A percentile compares a stretch with the other conserved stretches of the same genome.
phyloP scores from a whole-genome alignment of 768 basidiomycete species.

The Hypsizygus marmoreus region DNA sequence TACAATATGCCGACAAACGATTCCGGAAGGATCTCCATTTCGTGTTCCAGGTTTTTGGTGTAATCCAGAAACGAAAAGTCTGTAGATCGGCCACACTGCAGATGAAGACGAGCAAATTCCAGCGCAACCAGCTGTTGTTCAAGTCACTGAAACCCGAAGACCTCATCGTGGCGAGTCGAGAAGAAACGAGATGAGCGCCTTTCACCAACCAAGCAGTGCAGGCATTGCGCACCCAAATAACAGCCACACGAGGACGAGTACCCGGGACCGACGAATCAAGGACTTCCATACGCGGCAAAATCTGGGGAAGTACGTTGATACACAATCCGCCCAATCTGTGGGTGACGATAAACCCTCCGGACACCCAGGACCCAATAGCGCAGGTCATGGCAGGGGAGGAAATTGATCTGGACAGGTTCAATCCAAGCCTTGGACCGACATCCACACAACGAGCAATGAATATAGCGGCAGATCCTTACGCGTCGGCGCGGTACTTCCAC shows the following conservation, averaged over 20 bases:
- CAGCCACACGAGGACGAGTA: constrained; percentile 22
- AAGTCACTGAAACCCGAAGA: constrained; percentile 26
- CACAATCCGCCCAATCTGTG: constrained; percentile 37
- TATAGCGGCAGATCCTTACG: constrained; percentile 41
- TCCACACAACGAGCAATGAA: constrained; percentile 17
- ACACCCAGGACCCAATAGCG: constrained; percentile 44
- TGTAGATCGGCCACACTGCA: constrained; percentile 36
- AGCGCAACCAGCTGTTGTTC: constrained; percentile 19
- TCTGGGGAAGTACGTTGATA: constrained; percentile 35
- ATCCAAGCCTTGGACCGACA: constrained; percentile 23
- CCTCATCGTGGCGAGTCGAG: constrained; percentile 31
- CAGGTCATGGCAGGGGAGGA: constrained; percentile 44
- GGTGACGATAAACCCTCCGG: constrained; percentile 44
- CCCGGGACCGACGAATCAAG: constrained; percentile 35
- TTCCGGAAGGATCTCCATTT: too few species aligned
- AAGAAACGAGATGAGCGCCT: constrained; percentile 25
- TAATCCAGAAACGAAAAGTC: too few species aligned
- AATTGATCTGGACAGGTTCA: constrained; percentile 44
- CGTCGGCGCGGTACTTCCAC: constrained; percentile 43
- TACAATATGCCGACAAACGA: too few species aligned
- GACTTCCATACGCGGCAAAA: constrained; percentile 24
- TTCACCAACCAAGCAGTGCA: constrained; percentile 28
- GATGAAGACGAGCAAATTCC: constrained; percentile 26
- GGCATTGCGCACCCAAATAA: constrained; percentile 25
- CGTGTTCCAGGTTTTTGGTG: too few species aligned